Evolutionary conservation across 768 basidiomycete species (phyloP), one percentile per base, ranked within the genome.

Genomic region (Kwoniella europaea): DNA sequence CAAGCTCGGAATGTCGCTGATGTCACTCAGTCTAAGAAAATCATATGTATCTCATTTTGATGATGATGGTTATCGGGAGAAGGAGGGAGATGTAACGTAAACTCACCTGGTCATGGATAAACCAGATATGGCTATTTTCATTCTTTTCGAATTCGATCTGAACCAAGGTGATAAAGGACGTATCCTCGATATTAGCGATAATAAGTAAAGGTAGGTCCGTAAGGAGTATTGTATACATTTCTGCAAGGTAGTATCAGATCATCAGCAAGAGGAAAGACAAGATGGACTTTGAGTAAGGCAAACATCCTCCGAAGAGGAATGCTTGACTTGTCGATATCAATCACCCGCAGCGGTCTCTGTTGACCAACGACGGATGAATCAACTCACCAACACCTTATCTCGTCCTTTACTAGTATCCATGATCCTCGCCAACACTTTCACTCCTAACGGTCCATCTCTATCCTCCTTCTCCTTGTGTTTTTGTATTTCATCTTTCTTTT

Each of bases 361-460:
- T 41, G n/a, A 41, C 35, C 22, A 4, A 60, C 35, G 2, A 18
- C 24, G 42, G 10, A 60, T 60, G 18, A 29, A 52, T 41, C 6
- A 13, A 77, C 80, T 73, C 66, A 79, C 81, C 65, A 82, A 68
- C 44, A 82, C 72, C 70, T 82, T 82, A 65, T 82, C 81, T 29
- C 81, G 54, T 3, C 81, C 81, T 67, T 76, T 77, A 68, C 77
- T 80, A 3, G 63, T 79, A 67, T 82, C 81, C 75, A 94, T 85
- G 44, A 90, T 89, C 12, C 93, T 86, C 13, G 94, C 86, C 59
- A 88, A 87, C 15, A 85, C 86, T 2, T 88, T 88, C 55, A 88
- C 79, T 24, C 92, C 84, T 24, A 60, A 20, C 29, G 67, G 67
- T 20, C 24, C 50, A 35, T 60, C 43, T 20, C 35, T 50, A 56